Evolutionary conservation across 352 stramenopile genomes (phyloP).

Genomic region (Globisporangium viniferum): DNA sequence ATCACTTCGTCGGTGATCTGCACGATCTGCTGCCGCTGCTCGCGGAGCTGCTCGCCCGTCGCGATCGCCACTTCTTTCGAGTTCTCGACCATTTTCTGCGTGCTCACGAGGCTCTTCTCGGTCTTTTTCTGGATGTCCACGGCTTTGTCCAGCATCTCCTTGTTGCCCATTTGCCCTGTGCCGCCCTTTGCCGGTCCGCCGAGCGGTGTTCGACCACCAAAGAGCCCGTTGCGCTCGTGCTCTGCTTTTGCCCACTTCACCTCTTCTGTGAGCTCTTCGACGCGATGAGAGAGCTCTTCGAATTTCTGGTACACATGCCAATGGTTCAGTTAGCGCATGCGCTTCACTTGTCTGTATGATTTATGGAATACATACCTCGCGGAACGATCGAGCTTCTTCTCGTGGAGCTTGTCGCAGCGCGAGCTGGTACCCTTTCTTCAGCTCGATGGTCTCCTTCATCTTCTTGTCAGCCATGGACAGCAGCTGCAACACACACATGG

Average conservation of each 20-base stretch:
- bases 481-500: constrained; percentile 31
- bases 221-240: constrained; percentile 72
- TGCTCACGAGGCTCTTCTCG: constrained; percentile 80
- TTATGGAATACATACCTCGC: constrained; percentile 39
- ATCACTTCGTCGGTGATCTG: constrained; percentile 86
- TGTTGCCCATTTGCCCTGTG: constrained; percentile 43
- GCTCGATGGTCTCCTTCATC: constrained; percentile 76
- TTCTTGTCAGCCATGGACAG: constrained; percentile 79
- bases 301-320: constrained; percentile 56
- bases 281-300: constrained; percentile 68
- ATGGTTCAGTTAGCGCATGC: background rate
- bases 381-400: constrained; percentile 61
- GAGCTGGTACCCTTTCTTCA: constrained; percentile 85
- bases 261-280: constrained; percentile 79
- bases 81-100: constrained; percentile 82
- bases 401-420: constrained; percentile 71
- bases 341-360: background rate
- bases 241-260: constrained; percentile 80
- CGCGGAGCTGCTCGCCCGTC: constrained; percentile 70
- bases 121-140: constrained; percentile 84
- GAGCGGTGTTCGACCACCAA: constrained; percentile 50
- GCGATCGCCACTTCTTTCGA: constrained; percentile 80
- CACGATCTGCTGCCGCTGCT: constrained; percentile 86
- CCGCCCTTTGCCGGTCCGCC: constrained; percentile 24
- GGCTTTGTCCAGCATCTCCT: constrained; percentile 73